Percentiles rank a stretch among this genome's conserved stretches.
Conservation (phyloP, 1,284 basidiomycete genomes). For the Apiotrichum montevideense region DNA sequence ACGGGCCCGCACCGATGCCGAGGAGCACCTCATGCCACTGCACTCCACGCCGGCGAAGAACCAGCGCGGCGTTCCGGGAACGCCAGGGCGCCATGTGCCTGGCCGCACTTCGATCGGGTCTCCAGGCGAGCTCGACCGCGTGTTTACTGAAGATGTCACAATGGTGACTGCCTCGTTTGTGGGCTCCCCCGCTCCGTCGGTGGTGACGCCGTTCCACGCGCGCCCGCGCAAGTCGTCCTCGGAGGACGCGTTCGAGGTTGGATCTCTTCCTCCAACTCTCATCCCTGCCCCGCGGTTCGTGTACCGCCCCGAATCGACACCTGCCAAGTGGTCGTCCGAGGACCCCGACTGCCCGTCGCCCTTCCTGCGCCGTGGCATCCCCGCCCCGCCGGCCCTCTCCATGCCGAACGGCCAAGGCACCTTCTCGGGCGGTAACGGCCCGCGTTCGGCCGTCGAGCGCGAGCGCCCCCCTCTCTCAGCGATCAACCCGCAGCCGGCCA, state of each 20-base stretch:
- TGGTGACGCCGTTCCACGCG: constrained; percentile 12
- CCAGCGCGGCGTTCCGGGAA: neutral
- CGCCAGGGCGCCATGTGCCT: constrained; percentile 6
- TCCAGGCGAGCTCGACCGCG: constrained; percentile 32
- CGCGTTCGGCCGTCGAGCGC: neutral
- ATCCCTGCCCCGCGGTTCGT: constrained; percentile 32
- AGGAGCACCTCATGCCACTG: constrained; percentile 6
- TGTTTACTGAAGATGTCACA: constrained; percentile 30
- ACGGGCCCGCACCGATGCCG: constrained; percentile 23
- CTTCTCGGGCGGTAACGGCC: neutral
- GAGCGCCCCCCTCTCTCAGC: constrained; percentile 17
- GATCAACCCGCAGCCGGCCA: constrained; percentile 12
- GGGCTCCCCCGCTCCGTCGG: constrained; percentile 23
- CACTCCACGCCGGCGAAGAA: constrained; percentile 6
- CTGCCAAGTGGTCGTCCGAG: constrained; percentile 39
- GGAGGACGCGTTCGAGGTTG: neutral
- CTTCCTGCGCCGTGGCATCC: constrained; percentile 25
- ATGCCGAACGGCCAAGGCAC: neutral
- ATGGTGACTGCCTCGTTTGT: constrained; percentile 34
- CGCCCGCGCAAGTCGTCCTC: constrained; percentile 6
- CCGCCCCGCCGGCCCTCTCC: constrained; percentile 8
- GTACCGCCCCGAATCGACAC: constrained; percentile 39
- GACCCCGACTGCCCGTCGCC: constrained; percentile 41
- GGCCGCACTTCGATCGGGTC: constrained; percentile 36
- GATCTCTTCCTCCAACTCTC: constrained; percentile 22